phyloP scores from a whole-genome alignment of 2,329 filamentous ascomycete species.

The Pseudogymnoascus destructans region DNA sequence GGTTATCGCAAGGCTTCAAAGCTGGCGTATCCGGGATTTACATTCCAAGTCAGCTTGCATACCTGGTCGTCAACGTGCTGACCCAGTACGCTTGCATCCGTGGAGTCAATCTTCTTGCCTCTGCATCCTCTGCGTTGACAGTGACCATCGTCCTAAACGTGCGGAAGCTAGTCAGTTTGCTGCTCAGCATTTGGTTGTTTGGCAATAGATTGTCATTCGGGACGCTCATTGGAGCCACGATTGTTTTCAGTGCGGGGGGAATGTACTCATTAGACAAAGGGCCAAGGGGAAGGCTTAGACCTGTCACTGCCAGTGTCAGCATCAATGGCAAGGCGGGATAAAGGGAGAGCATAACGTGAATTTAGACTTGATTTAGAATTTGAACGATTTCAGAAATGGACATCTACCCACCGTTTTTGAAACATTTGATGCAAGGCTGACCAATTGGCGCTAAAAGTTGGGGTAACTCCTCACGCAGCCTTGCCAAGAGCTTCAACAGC shows the following conservation, averaged over 20 bases:
- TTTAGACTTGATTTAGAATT: conserved; percentile 8
- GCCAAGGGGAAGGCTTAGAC: conserved; percentile 23
- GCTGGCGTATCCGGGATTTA: conserved; percentile 28
- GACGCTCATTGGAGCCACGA: conserved; percentile 65
- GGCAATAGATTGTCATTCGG: conserved; percentile 67
- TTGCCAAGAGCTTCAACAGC: not conserved
- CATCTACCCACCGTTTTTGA: not conserved
- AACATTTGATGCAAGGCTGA: conserved; percentile 3
- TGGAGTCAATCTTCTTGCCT: conserved; percentile 86
- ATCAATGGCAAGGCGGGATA: conserved; percentile 20
- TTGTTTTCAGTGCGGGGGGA: conserved; percentile 86
- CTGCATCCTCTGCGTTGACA: conserved; percentile 78
- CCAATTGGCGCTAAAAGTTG: conserved; percentile 6
- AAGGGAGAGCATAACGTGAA: conserved; percentile 10
- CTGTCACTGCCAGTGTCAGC: conserved; percentile 16
- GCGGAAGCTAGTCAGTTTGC: conserved; percentile 78
- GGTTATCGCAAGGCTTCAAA: conserved; percentile 29
- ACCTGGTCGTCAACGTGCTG: conserved; percentile 61
- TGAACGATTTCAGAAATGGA: not conserved
- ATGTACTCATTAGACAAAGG: conserved; percentile 67
- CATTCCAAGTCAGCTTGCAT: conserved; percentile 58
- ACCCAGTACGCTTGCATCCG: conserved; percentile 94
- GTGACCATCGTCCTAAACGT: conserved; percentile 96
- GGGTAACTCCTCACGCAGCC: conserved; percentile 3
- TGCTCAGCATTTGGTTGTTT: conserved; percentile 89